Conservation (phyloP, 306 rosid species). For the Benincasa hispida region DNA sequence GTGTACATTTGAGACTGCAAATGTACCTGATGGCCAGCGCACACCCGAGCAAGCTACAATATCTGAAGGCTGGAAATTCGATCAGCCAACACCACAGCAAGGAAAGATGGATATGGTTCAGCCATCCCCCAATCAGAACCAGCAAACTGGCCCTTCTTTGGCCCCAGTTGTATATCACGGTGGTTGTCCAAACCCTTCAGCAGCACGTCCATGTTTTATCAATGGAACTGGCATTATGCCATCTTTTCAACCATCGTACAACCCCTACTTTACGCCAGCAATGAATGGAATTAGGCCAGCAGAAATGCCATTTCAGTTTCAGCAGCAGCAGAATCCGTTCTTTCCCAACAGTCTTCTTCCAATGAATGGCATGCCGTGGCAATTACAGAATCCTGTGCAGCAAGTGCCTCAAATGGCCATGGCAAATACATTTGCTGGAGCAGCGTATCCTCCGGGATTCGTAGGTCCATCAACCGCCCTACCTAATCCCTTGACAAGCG, state of each 20-base stretch:
- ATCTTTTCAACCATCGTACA: constrained; percentile 24
- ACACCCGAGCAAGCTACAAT: neutral
- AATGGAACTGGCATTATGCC: constrained; percentile 23
- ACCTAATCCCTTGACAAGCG: constrained; percentile 15
- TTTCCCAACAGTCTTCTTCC: constrained; percentile 42
- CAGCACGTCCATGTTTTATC: constrained; percentile 23
- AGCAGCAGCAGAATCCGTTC: constrained; percentile 25
- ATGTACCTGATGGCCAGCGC: neutral
- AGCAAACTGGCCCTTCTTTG: neutral
- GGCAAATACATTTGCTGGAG: constrained; percentile 29
- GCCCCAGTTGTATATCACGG: constrained; percentile 3
- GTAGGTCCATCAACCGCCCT: constrained; percentile 29
- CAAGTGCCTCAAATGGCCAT: constrained; percentile 38
- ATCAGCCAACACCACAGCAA: constrained; percentile 2
- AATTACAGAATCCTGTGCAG: constrained; percentile 27
- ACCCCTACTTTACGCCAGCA: constrained; percentile 16
- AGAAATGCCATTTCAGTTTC: constrained; percentile 37
- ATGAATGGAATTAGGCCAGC: constrained; percentile 44
- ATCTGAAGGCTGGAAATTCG: constrained; percentile 12
- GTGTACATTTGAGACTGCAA: neutral
- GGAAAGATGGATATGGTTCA: constrained; percentile 1
- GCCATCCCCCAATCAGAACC: neutral
- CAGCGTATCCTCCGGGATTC: constrained; percentile 27
- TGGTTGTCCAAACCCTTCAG: constrained; percentile 22
- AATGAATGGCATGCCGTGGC: constrained; percentile 35